These are phyloP conservation scores for Wickerhamiella siamensis DNA, from an alignment of 805 yeast species.

Conservation along the genomic window DNA sequence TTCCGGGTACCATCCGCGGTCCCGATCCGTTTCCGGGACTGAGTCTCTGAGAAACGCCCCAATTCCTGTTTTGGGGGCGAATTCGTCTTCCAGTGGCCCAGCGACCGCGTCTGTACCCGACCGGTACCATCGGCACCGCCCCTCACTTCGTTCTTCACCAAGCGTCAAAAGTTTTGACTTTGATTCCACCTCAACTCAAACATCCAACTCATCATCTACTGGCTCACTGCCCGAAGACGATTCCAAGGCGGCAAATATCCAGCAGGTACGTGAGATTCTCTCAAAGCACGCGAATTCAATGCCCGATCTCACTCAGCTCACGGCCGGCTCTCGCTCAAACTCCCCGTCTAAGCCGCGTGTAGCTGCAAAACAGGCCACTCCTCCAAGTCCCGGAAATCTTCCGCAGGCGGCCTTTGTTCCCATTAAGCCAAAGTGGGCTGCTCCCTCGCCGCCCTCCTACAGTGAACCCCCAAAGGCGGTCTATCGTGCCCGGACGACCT, in stretches of 20 bases:
- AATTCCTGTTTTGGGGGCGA: background rate
- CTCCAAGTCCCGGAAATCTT: background rate
- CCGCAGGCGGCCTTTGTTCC: background rate
- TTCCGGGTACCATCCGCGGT: background rate
- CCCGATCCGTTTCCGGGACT: conserved; percentile 1
- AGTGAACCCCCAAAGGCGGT: background rate
- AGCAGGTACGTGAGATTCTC: background rate
- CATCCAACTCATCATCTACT: conserved; percentile 4
- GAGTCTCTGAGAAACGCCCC: background rate
- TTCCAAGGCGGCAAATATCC: background rate
- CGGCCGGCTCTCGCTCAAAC: background rate
- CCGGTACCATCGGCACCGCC: conserved; percentile 11
- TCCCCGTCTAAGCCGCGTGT: background rate
- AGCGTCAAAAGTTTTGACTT: conserved; percentile 8
- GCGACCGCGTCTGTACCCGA: conserved; percentile 5
- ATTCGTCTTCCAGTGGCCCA: background rate
- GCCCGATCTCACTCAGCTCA: background rate
- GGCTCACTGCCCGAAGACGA: conserved; percentile 7
- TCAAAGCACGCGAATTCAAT: background rate
- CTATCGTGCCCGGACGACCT: background rate
- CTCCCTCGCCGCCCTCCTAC: background rate
- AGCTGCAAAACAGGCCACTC: background rate
- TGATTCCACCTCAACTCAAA: conserved; percentile 11
- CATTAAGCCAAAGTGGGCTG: background rate
- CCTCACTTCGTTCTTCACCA: conserved; percentile 3